These are phyloP conservation scores for Psidium guajava DNA, from an alignment of 345 rosid species.

Conservation along the genomic window DNA sequence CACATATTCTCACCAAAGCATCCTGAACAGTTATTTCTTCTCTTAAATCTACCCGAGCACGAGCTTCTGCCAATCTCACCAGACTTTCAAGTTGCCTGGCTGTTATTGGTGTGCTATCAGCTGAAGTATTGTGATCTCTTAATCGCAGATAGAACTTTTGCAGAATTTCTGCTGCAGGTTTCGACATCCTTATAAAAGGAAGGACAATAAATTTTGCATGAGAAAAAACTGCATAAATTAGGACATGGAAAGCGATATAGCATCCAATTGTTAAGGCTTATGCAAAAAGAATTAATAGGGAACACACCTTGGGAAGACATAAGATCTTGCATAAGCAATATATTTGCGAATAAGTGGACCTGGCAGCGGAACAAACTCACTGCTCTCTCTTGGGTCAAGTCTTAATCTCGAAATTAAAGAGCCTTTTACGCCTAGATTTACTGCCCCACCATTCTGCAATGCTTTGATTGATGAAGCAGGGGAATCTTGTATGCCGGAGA, in stretches of 20 bases:
- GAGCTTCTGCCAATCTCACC: slow-evolving; percentile 86
- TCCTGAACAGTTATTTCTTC: slow-evolving; percentile 88
- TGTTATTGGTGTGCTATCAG: slow-evolving; percentile 90
- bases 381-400: slow-evolving; percentile 58
- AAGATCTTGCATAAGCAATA: slow-evolving; percentile 79
- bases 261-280: not conserved
- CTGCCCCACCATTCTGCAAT: slow-evolving; percentile 21
- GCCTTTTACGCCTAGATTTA: slow-evolving; percentile 28
- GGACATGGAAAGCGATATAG: not conserved
- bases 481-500: not conserved
- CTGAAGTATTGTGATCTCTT: slow-evolving; percentile 83
- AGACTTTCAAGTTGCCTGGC: slow-evolving; percentile 96
- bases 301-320: slow-evolving; percentile 74
- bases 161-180: slow-evolving; percentile 78
- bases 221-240: not conserved
- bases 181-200: slow-evolving; percentile 56
- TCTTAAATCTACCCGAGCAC: slow-evolving; percentile 89
- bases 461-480: slow-evolving; percentile 24
- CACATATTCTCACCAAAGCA: slow-evolving; percentile 46
- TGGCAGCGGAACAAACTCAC: slow-evolving; percentile 71
- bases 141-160: slow-evolving; percentile 79
- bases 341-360: slow-evolving; percentile 80
- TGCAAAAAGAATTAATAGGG: not conserved
- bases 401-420: slow-evolving; percentile 76
- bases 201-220: not conserved